Evolutionary conservation across 2,329 filamentous ascomycete species (phyloP).

Genomic region (Delphinella strobiligena): DNA sequence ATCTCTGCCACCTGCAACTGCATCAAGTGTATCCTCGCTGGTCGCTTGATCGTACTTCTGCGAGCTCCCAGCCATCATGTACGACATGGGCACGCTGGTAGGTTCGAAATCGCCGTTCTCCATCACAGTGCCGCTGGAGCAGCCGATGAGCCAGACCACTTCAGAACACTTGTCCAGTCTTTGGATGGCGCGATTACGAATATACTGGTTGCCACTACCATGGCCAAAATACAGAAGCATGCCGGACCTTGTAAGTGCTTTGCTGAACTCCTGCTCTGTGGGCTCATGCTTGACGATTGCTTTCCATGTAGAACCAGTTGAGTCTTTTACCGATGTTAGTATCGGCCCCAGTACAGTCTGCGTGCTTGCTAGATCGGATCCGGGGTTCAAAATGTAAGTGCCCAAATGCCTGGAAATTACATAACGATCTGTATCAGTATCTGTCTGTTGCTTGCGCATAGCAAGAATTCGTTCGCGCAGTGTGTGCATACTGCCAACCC

Average conservation of each 20-base stretch:
- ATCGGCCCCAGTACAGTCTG: constrained; percentile 60
- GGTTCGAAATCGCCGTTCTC: constrained; percentile 82
- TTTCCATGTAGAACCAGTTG: constrained; percentile 42
- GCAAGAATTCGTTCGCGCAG: constrained; percentile 62
- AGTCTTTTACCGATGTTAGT: constrained; percentile 35
- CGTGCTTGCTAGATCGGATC: constrained; percentile 69
- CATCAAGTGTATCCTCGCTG: background rate
- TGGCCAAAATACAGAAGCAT: constrained; percentile 92
- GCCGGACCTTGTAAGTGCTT: constrained; percentile 52
- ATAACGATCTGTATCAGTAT: constrained; percentile 14
- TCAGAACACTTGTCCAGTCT: constrained; percentile 40
- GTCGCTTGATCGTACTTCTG: background rate
- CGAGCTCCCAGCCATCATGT: constrained; percentile 67
- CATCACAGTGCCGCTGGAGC: constrained; percentile 69
- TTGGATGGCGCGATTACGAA: constrained; percentile 71
- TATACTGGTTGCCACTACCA: constrained; percentile 88
- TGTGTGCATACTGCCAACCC: constrained; percentile 75
- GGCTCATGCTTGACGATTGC: constrained; percentile 58
- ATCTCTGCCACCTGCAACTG: constrained; percentile 9
- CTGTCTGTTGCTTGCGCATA: constrained; percentile 24
- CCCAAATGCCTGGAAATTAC: constrained; percentile 44
- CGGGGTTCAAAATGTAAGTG: constrained; percentile 82
- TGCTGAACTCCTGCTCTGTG: constrained; percentile 64
- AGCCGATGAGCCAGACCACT: constrained; percentile 78
- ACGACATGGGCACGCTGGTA: constrained; percentile 82